Percentiles rank a stretch among this genome's conserved stretches.
Conservation (phyloP, 495 filamentous ascomycete species). For the Lepraria neglecta region DNA sequence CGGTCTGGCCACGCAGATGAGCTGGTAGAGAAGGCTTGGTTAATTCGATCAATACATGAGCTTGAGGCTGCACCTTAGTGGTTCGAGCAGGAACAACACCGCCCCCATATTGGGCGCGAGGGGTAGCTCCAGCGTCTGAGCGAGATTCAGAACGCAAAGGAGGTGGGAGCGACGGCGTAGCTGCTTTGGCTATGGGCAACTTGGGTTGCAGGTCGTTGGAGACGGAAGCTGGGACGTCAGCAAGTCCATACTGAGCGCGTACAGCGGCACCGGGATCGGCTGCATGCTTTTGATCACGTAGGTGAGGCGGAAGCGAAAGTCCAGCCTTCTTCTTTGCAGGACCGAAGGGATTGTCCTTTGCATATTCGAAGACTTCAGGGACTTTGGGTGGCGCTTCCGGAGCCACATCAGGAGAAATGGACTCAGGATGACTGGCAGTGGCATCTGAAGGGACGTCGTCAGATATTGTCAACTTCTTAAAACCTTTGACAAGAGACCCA, state of each 20-base stretch:
- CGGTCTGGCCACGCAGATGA: not conserved
- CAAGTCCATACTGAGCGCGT: slow-evolving; percentile 4
- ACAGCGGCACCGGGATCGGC: slow-evolving; percentile 13
- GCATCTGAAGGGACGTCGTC: slow-evolving; percentile 6
- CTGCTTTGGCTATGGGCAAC: not conserved
- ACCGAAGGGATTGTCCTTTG: slow-evolving; percentile 9
- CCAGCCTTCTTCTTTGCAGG: not conserved
- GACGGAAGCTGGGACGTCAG: not conserved
- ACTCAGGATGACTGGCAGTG: not conserved
- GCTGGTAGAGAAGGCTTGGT: not conserved
- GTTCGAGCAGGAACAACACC: not conserved
- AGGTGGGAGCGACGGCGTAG: not conserved
- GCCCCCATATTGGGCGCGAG: slow-evolving; percentile 5
- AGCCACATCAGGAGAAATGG: too few species aligned
- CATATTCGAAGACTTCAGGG: not conserved
- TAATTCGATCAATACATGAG: too few species aligned
- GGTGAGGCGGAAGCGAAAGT: slow-evolving; percentile 5
- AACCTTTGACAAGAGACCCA: slow-evolving; percentile 31
- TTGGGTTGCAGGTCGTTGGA: not conserved
- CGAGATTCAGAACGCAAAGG: not conserved
- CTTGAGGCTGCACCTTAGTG: too few species aligned
- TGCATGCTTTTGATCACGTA: slow-evolving; percentile 9
- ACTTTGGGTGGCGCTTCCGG: not conserved
- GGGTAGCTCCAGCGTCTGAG: slow-evolving; percentile 15
- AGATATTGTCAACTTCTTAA: slow-evolving; percentile 28